Conservation (phyloP, 2,329 filamentous ascomycete species). For the Claviceps monticola region DNA sequence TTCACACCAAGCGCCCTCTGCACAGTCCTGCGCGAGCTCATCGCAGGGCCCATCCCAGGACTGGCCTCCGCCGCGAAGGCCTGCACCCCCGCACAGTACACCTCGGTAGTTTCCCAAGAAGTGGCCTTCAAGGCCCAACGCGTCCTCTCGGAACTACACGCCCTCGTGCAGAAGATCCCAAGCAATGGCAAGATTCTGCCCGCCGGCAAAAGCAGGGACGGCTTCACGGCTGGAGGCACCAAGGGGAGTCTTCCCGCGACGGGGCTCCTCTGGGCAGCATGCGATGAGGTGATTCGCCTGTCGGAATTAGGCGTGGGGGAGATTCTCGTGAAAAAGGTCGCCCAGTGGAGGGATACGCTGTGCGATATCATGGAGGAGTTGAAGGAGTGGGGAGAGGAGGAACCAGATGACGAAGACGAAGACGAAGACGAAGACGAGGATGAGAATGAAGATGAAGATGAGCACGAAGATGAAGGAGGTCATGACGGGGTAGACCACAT, state of each 20-base stretch:
- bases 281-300: conserved; percentile 56
- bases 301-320: conserved; percentile 55
- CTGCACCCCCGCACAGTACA: conserved; percentile 48
- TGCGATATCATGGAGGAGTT: conserved; percentile 76
- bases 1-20: conserved; percentile 67
- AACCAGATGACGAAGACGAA: conserved; percentile 26
- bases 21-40: conserved; percentile 58
- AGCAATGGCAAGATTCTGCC: conserved; percentile 40
- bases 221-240: conserved; percentile 23
- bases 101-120: conserved; percentile 48
- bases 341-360: conserved; percentile 60
- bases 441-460: conserved; percentile 29
- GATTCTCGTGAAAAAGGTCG: conserved; percentile 55
- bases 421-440: conserved; percentile 9
- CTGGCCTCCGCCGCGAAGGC: conserved; percentile 57
- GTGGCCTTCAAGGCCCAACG: conserved; percentile 43
- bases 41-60: conserved; percentile 57
- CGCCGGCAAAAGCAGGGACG: conserved; percentile 9
- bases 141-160: conserved; percentile 47
- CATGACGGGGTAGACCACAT: conserved; percentile 28
- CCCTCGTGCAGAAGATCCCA: conserved; percentile 46
- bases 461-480: conserved; percentile 6
- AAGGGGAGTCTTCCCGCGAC: conserved; percentile 50
- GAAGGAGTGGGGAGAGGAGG: conserved; percentile 74
- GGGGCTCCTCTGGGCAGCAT: conserved; percentile 71